phyloP scores from a whole-genome alignment of 2,329 filamentous ascomycete species.

The Apiospora marii region DNA sequence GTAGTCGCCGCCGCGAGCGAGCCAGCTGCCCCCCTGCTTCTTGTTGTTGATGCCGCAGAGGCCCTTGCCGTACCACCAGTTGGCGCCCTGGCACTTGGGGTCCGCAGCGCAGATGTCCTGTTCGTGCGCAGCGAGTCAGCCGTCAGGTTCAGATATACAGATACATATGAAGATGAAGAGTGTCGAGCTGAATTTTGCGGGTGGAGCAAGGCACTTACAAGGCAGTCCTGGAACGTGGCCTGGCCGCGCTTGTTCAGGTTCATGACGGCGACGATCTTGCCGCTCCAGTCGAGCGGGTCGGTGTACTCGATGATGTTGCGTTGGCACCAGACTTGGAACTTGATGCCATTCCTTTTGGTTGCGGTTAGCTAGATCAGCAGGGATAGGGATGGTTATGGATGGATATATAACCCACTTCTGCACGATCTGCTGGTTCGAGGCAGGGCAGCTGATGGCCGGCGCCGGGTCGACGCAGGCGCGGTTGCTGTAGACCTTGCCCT shows the following conservation, averaged over 20 bases:
- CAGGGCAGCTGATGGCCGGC: neutral
- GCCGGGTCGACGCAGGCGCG: neutral
- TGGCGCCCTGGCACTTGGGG: constrained; percentile 15
- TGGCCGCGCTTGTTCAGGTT: constrained; percentile 15
- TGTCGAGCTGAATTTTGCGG: neutral
- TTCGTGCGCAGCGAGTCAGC: neutral
- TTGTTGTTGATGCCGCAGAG: constrained; percentile 18
- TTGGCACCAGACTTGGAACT: constrained; percentile 16
- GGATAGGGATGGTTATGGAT: too few species aligned
- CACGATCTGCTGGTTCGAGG: neutral
- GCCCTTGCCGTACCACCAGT: constrained; percentile 14
- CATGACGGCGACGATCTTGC: constrained; percentile 1
- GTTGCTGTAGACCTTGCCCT: neutral
- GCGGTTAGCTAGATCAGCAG: neutral
- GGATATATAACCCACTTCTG: neutral
- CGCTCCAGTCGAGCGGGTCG: neutral
- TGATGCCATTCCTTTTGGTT: neutral
- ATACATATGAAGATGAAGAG: too few species aligned
- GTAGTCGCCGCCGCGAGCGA: constrained; percentile 10
- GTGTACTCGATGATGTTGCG: constrained; percentile 4
- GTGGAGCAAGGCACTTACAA: neutral
- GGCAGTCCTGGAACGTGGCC: constrained; percentile 1
- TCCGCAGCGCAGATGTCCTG: constrained; percentile 6
- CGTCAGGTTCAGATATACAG: too few species aligned
- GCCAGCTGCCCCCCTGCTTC: constrained; percentile 6